Evolutionary conservation across 2,329 filamentous ascomycete species (phyloP).

Genomic region (Neurospora sp.): DNA sequence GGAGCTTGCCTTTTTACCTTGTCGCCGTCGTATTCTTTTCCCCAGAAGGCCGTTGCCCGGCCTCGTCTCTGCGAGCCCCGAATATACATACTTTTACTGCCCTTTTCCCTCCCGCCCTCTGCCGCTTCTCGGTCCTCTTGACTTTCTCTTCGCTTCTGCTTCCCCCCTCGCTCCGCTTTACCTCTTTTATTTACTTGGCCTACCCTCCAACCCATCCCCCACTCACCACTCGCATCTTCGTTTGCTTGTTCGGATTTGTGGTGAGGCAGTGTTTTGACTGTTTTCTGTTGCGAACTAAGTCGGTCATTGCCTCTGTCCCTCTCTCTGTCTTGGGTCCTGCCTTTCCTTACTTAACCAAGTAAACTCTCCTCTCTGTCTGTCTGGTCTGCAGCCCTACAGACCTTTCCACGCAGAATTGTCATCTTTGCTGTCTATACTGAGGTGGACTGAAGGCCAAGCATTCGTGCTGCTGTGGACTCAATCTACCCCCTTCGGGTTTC

Average conservation of each 20-base stretch:
- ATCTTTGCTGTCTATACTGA: background rate
- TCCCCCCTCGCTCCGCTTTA: slow-evolving; percentile 3
- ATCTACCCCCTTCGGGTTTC: background rate
- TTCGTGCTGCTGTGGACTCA: background rate
- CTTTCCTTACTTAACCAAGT: slow-evolving; percentile 1
- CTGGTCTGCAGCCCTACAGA: background rate
- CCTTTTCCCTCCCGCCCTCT: background rate
- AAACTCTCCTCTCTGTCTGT: background rate
- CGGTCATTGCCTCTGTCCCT: slow-evolving; percentile 13
- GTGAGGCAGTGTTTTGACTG: background rate
- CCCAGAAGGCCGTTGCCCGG: background rate
- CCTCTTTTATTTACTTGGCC: slow-evolving; percentile 2
- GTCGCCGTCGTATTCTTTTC: background rate
- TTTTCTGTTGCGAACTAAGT: slow-evolving; percentile 4
- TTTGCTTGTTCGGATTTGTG: slow-evolving; percentile 2
- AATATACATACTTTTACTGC: background rate
- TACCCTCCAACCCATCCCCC: background rate
- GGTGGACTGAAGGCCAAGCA: background rate
- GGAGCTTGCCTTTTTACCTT: background rate
- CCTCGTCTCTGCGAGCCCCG: background rate
- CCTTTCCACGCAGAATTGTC: background rate
- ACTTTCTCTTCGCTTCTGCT: slow-evolving; percentile 1
- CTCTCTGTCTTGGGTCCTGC: background rate
- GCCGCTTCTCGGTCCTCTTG: background rate
- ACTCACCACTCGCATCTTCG: background rate